Evolutionary conservation across 75 land plant genomes (phyloP), one percentile per base, ranked within the genome.

Genomic region (Picea glauca): DNA sequence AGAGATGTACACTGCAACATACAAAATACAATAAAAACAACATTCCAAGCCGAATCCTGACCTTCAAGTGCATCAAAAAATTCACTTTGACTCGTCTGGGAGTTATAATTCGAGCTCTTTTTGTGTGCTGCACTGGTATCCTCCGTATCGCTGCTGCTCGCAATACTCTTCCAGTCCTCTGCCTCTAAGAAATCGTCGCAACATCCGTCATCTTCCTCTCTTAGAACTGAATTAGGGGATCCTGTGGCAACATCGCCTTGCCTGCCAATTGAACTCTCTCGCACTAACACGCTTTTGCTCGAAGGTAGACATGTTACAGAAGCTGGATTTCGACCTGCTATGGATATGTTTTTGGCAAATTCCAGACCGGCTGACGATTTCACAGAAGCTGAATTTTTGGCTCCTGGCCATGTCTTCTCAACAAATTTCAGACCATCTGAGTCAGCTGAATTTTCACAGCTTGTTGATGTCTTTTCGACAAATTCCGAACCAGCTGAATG

Each of bases 11-110:
- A 46, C 7, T 46, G 50, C 50, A 46, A 46, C 50, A 46, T 14
- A 32, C 1, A 4, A 33, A 65, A 32, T 14, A 4, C 38, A 33
- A 65, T 14, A 65, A 15, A 65, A 32, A 65, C 38, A 65, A 33
- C 38, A 23, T 33, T 65, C 15, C 38, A 33, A 13, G 7, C 6
- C 21, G 8, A 50, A 40, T 65, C 23, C 73, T 68, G 38, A 80
- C 82, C 82, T 62, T 81, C 82, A 21, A 18, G n/a, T 38, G 82
- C 78, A 76, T 81, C 78, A 65, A 26, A 81, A 58, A 61, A 81
- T 43, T 81, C 81, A 58, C 15, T 75, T 18, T 75, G 66, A 56
- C 61, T 26, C 13, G 40, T 9, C 35, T 68, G 57, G 7, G 58
- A 23, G 13, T 60, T 30, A 18, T 12, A 75, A 9, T 15, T 72